Base-by-base conservation (phyloP, 2,329 filamentous ascomycete genomes). In the Scytalidium sp. region DNA sequence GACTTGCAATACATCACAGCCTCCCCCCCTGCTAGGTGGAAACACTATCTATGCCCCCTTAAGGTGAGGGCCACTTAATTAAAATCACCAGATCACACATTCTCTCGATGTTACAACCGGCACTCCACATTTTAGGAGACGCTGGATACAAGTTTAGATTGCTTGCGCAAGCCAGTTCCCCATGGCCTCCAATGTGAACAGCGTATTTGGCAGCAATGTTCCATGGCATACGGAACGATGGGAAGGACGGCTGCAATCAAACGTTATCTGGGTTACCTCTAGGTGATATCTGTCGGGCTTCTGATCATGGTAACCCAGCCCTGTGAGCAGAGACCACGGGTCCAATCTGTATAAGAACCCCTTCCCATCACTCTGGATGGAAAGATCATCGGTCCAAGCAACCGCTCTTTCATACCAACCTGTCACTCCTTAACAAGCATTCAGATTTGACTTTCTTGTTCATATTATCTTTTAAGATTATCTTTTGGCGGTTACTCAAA, bases 401-500 rank as follows among this genome's bases (percentile, higher is more conserved):
- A 36, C 32, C 32, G 17, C 32, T 15, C 17, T 36, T n/a, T n/a
- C 17, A 7, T 36, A 36, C 32, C 13, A 36, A 36, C 32, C 32
- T 36, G 13, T 36, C 32, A 36, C 15, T 36, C 32, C 32, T 36
- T 36, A 36, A 9, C 32, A 36, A n/a, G 13, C 32, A 36, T 36
- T 36, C 32, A 36, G 13, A 36, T 36, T 36, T 36, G 5, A 36
- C 32, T 36, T n/a, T 36, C 32, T 36, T 36, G 32, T 36, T 36
- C 32, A 36, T 36, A 36, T 36, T 36, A 8, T 36, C 15, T 8
- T n/a, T 15, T 5, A 7, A 4, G 17, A 10, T 6, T n/a, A 36
- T 36, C 17, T 36, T 36, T 36, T 9, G 11, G 32, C 17, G 32
- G 32, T 15, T 6, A 36, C 32, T 56, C 15, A 46, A 58, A 3